phyloP scores from a whole-genome alignment of 306 rosid species.

The Begonia masoniana region DNA sequence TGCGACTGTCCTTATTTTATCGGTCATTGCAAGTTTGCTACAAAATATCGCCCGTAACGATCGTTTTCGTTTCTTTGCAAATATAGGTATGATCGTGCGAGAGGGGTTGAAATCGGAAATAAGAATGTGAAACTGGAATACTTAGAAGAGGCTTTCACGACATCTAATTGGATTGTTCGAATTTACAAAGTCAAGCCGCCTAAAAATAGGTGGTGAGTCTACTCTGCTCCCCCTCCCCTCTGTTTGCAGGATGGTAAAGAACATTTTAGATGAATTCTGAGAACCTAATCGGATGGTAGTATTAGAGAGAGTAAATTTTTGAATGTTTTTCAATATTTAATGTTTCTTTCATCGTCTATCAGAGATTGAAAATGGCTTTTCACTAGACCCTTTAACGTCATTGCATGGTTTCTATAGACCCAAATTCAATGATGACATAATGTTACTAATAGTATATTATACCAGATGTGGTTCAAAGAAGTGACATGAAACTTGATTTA shows the following conservation, averaged over 20 bases:
- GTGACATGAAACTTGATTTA: too few species aligned
- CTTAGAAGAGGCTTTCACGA: constrained; percentile 96
- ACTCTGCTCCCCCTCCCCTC: neutral
- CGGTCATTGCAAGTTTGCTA: neutral
- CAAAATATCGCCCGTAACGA: neutral
- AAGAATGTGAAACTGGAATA: constrained; percentile 89
- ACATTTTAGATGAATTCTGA: neutral
- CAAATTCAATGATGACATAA: too few species aligned
- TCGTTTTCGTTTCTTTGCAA: constrained; percentile 4
- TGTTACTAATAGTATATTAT: too few species aligned
- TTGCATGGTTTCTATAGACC: too few species aligned
- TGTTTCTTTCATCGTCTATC: too few species aligned
- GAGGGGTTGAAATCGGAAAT: constrained; percentile 98
- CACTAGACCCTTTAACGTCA: too few species aligned
- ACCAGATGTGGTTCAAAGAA: too few species aligned
- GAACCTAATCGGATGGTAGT: too few species aligned
- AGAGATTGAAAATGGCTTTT: neutral
- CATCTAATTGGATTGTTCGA: constrained; percentile 98
- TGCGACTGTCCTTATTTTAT: too few species aligned
- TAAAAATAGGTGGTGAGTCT: constrained; percentile 74
- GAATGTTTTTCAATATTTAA: neutral
- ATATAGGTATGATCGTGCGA: constrained; percentile 88
- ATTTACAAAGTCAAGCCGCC: constrained; percentile 99
- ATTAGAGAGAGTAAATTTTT: neutral
- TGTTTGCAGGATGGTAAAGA: neutral